phyloP scores from a whole-genome alignment of 352 stramenopile species.

The Pythium pectinolyticum region DNA sequence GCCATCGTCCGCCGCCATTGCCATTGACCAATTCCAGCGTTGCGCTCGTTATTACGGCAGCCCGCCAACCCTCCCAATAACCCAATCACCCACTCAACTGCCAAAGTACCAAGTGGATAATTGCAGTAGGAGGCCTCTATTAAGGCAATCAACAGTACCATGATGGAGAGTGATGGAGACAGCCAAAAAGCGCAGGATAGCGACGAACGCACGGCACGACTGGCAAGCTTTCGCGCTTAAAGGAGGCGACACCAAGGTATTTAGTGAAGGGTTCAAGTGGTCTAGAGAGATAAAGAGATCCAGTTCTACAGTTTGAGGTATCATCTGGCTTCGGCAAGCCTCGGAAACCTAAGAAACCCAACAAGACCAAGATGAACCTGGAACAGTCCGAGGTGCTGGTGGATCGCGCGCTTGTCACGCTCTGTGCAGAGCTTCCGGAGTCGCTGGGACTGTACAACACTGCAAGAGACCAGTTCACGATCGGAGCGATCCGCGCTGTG shows the following conservation, averaged over 20 bases:
- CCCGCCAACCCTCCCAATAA: conserved; percentile 3
- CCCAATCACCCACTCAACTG: conserved; percentile 9
- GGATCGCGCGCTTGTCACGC: conserved; percentile 76
- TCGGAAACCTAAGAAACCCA: not conserved
- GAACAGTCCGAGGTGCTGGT: conserved; percentile 70
- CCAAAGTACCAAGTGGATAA: not conserved
- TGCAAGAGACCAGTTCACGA: conserved; percentile 60
- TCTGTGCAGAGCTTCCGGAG: conserved; percentile 76
- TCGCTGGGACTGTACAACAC: conserved; percentile 78
- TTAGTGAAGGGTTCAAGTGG: not conserved
- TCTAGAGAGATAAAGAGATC: not conserved
- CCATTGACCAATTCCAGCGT: conserved; percentile 15
- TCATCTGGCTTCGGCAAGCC: not conserved
- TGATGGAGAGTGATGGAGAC: not conserved
- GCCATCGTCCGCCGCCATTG: conserved; percentile 11
- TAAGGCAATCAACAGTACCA: not conserved
- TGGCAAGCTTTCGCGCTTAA: no score
- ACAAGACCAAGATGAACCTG: conserved; percentile 48
- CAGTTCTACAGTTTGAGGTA: not conserved
- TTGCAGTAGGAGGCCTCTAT: conserved; percentile 2
- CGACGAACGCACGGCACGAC: no score
- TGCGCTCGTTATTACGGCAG: conserved; percentile 4
- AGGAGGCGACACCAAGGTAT: no score
- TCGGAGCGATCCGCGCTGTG: conserved; percentile 54
- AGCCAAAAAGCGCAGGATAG: not conserved